These are phyloP conservation scores for Conringia planisiliqua DNA, from an alignment of 345 rosid species.

Conservation along the genomic window DNA sequence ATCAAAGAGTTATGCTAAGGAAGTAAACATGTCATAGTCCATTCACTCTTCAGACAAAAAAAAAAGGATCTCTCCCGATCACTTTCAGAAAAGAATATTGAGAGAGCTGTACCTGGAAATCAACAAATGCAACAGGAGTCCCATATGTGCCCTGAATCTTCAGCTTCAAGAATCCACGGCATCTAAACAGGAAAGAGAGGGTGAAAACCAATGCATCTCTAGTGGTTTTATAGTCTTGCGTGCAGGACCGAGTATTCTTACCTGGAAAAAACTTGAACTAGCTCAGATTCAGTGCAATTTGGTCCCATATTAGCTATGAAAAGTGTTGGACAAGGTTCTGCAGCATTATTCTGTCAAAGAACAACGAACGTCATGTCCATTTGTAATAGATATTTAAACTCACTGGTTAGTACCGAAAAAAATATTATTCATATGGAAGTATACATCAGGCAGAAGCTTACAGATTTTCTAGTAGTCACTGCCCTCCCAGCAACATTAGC, in stretches of 20 bases:
- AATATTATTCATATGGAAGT: not conserved
- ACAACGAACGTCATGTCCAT: not conserved
- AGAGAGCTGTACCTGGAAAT: constrained; percentile 60
- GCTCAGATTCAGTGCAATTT: constrained; percentile 71
- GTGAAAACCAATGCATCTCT: constrained; percentile 7
- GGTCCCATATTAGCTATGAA: constrained; percentile 87
- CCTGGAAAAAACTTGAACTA: constrained; percentile 74
- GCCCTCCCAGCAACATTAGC: constrained; percentile 44
- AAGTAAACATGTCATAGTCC: not conserved
- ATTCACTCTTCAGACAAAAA: not conserved
- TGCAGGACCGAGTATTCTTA: constrained; percentile 24
- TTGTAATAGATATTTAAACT: not conserved
- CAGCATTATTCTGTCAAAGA: constrained; percentile 44
- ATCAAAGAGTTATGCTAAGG: not conserved
- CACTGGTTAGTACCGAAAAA: not conserved
- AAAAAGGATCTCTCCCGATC: not conserved
- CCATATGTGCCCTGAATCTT: constrained; percentile 84
- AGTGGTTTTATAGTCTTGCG: not conserved
- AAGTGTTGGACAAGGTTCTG: constrained; percentile 78
- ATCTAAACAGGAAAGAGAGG: constrained; percentile 39
- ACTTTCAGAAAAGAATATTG: not conserved
- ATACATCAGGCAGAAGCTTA: constrained; percentile 30
- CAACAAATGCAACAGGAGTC: constrained; percentile 84
- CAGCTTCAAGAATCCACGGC: constrained; percentile 78
- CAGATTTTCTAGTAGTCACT: constrained; percentile 42